Evolutionary conservation across 78 protist genomes (phyloP), one percentile per base, ranked within the genome.

Genomic region (Dictyostelium firmibasis): DNA sequence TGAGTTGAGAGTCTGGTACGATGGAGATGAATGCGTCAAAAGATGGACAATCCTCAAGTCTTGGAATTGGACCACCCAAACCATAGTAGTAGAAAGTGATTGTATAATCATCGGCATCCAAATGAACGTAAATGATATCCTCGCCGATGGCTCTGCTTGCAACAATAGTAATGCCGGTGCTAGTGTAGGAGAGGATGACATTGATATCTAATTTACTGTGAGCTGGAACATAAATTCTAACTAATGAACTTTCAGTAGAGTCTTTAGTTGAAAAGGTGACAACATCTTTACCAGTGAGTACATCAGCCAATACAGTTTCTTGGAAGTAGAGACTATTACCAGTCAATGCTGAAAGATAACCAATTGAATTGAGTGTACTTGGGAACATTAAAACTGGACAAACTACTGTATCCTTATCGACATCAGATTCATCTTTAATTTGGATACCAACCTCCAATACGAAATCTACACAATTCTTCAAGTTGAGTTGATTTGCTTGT

Each of bases 171-270:
- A 35, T 11, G 25, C 74, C 74, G 8, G 74, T 16, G n/a, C 74
- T 29, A n/a, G 57, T 1, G 3, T 31, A 35, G 0, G 75, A 20
- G n/a, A 91, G 29, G 13, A 36, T 23, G 14, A 83, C 27, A 23
- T 82, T 86, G n/a, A 91, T n/a, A 38, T 91, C 95, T 7, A 91
- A 41, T 16, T 69, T n/a, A 11, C 14, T n/a, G 4, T 75, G 83
- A 18, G 33, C 4, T 47, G 95, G 95, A 16, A 91, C 29, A 50
- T 72, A 91, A 18, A 91, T 47, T 50, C 95, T 77, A n/a, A 84
- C 23, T 27, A 91, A 50, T 27, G 95, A 91, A 9, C 64, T 11
- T 4, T 35, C 38, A 6, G 4, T 11, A 20, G 27, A 6, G 27
- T 57, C 67, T 43, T 43, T 44, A 38, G 83, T 53, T 1, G 82